phyloP scores from a whole-genome alignment of 257 asterid species.

The Solanum clarkiae region DNA sequence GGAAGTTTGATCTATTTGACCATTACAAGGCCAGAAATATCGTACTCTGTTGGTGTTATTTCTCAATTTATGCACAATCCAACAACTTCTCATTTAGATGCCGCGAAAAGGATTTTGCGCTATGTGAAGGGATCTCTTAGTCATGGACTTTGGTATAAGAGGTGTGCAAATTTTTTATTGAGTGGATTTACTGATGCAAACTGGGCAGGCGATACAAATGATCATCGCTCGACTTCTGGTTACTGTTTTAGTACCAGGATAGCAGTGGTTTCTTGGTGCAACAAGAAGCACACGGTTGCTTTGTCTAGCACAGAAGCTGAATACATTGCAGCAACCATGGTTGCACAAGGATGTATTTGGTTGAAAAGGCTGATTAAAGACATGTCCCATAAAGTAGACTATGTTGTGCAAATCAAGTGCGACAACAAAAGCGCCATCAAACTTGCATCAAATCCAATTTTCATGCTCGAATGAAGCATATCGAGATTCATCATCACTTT shows the following conservation, averaged over 20 bases:
- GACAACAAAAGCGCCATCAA: slow-evolving; percentile 1
- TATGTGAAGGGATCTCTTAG: neutral
- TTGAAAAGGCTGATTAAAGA: too few relatives aligned
- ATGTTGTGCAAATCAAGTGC: neutral
- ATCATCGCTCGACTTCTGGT: neutral
- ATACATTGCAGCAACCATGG: neutral
- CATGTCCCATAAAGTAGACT: neutral
- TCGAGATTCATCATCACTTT: too few relatives aligned
- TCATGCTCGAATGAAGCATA: neutral
- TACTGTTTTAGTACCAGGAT: neutral
- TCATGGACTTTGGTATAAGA: slow-evolving; percentile 2
- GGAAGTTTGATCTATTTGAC: too few relatives aligned
- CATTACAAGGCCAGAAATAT: too few relatives aligned
- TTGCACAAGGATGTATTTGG: neutral
- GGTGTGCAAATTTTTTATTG: neutral
- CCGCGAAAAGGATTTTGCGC: neutral
- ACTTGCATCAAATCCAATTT: neutral
- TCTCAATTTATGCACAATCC: too few relatives aligned
- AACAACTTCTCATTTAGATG: too few relatives aligned
- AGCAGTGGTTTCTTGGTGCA: neutral
- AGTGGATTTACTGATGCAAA: neutral
- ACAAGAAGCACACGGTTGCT: neutral
- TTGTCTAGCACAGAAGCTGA: neutral
- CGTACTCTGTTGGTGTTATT: too few relatives aligned
- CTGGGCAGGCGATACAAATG: neutral